Percentiles rank a stretch among this genome's conserved stretches.
Evolutionary conservation across 169 alveolate species (phyloP).

Genomic region (Plasmodium inui): DNA sequence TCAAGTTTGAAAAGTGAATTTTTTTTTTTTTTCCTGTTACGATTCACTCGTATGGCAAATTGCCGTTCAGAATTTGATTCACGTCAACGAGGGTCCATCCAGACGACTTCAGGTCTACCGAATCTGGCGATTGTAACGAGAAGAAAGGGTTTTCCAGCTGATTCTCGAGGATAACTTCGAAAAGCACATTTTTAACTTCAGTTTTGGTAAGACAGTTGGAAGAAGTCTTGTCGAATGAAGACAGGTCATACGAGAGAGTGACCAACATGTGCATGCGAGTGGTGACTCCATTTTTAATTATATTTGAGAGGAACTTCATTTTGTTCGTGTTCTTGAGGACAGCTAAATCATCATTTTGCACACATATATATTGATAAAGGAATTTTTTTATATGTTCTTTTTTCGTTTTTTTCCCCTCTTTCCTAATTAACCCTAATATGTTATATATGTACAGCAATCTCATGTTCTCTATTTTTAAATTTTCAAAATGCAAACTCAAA

Average conservation of each 20-base stretch:
- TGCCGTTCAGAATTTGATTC: conserved; percentile 70
- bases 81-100: conserved; percentile 75
- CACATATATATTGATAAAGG: conserved; percentile 73
- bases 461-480: conserved; percentile 42
- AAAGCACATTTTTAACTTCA: conserved; percentile 35
- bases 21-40: neutral
- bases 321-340: conserved; percentile 21
- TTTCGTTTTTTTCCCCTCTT: conserved; percentile 65
- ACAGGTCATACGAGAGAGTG: conserved; percentile 29
- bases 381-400: conserved; percentile 73
- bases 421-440: conserved; percentile 69
- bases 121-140: conserved; percentile 53
- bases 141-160: conserved; percentile 64
- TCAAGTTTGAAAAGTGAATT: neutral
- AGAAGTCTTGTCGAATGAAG: conserved; percentile 23
- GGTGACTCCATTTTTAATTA: conserved; percentile 71
- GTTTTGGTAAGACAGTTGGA: conserved; percentile 49
- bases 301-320: conserved; percentile 69
- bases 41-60: conserved; percentile 59
- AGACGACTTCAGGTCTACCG: conserved; percentile 55
- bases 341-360: conserved; percentile 59
- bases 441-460: conserved; percentile 37
- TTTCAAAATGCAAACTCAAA: conserved; percentile 62
- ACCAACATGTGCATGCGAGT: conserved; percentile 72
- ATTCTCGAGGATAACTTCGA: conserved; percentile 70